Percentiles rank a stretch among this genome's conserved stretches.
Conservation (phyloP, 371 early-diverging fungal genomes). For the Syncephalis plumigaleata region DNA sequence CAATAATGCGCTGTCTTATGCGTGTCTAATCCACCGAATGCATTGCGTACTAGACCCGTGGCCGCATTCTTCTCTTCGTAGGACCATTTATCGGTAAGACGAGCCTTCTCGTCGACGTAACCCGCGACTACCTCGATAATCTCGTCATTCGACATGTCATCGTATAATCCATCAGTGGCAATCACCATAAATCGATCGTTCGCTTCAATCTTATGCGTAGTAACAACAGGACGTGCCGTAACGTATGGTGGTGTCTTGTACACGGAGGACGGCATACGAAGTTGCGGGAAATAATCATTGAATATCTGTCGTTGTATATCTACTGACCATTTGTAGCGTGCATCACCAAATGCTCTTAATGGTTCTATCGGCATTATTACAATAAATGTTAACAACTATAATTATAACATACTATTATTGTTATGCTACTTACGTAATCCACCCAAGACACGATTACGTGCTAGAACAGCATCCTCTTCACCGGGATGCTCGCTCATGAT, state of each 20-base stretch:
- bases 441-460: conserved; percentile 52
- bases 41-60: conserved; percentile 69
- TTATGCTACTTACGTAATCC: conserved; percentile 31
- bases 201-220: conserved; percentile 36
- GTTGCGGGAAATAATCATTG: conserved; percentile 32
- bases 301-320: conserved; percentile 44
- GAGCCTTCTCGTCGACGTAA: conserved; percentile 15
- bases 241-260: conserved; percentile 85
- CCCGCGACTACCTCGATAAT: conserved; percentile 39
- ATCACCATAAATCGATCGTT: conserved; percentile 71
- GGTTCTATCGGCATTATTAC: conserved; percentile 15
- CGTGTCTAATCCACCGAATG: conserved; percentile 35
- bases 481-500: conserved; percentile 60
- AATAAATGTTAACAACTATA: background rate
- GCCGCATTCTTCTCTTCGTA: conserved; percentile 57
- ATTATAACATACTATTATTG: background rate
- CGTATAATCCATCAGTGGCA: conserved; percentile 91
- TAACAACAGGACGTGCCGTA: conserved; percentile 72
- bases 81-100: conserved; percentile 10
- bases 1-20: conserved; percentile 12
- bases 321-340: conserved; percentile 59
- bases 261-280: conserved; percentile 39
- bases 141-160: conserved; percentile 55
- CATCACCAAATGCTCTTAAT: conserved; percentile 45
- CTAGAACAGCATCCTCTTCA: conserved; percentile 41